A percentile compares a stretch with the other conserved stretches of the same genome.
Conservation (phyloP, 2,329 filamentous ascomycete species). For the Coniochaeta pulveracea region DNA sequence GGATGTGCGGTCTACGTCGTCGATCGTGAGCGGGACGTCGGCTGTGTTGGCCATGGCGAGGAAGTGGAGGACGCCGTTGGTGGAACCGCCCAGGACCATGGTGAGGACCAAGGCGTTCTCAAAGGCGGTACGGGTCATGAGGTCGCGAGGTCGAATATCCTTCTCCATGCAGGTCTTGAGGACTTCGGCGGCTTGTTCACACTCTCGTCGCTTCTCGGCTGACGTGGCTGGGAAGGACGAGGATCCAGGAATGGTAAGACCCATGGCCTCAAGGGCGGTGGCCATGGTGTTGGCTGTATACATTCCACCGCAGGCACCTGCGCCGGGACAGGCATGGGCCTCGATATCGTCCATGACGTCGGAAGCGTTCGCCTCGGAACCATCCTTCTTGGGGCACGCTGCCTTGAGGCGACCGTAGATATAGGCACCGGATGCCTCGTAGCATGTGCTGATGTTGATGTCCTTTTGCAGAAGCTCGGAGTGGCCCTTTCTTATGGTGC, state of each 20-base stretch:
- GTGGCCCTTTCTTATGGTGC: conserved; percentile 81
- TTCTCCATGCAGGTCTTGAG: conserved; percentile 72
- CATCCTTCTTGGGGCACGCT: conserved; percentile 41
- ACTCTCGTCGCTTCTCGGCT: conserved; percentile 79
- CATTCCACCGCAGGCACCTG: conserved; percentile 70
- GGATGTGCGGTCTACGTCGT: conserved; percentile 73
- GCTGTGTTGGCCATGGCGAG: conserved; percentile 85
- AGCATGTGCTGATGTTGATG: conserved; percentile 83
- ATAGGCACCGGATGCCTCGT: conserved; percentile 77
- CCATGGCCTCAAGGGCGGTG: conserved; percentile 82
- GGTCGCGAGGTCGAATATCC: conserved; percentile 69
- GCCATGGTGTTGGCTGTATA: conserved; percentile 94
- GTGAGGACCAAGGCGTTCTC: conserved; percentile 85
- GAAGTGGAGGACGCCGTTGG: conserved; percentile 81
- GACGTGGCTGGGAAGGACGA: conserved; percentile 73
- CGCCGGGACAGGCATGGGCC: conserved; percentile 63
- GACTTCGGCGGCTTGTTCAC: conserved; percentile 66
- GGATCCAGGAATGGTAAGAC: conserved; percentile 70
- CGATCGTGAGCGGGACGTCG: conserved; percentile 62
- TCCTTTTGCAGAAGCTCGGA: conserved; percentile 62
- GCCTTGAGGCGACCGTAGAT: conserved; percentile 68
- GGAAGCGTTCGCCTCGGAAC: conserved; percentile 49
- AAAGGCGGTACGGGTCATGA: conserved; percentile 70
- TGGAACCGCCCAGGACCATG: conserved; percentile 84
- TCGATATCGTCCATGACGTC: conserved; percentile 82